Base-by-base conservation (phyloP, 148 eudicot genomes). In the Chenopodium formosanum region DNA sequence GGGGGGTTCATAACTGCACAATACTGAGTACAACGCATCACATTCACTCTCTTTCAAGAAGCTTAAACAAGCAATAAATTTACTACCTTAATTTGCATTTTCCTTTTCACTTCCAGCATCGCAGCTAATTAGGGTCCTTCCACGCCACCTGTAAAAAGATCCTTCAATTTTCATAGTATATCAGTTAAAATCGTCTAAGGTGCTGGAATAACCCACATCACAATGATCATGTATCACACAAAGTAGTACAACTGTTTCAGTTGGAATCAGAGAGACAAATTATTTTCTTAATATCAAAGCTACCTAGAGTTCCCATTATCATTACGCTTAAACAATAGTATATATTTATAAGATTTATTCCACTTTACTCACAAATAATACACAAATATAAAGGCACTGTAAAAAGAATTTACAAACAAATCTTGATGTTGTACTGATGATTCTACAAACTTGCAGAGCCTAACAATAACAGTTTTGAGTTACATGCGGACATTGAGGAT, bases 381-480 rank as follows among this genome's bases (percentile, higher is more conserved):
- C 44, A 37, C 44, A 37, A 5, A 37, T 37, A 37, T 37, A 37
- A 37, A 37, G 44, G 44, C 44, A 37, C 44, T 6, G 44, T 37
- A 6, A 37, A 37, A 37, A 37, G 44, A 37, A 37, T 37, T 37
- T 37, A 37, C 44, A 37, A 37, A 37, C 44, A 37, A 37, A 37
- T 37, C 25, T 7, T 25, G 70, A 67, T 34, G 25, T 23, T 46
- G 22, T 53, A 31, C 64, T 78, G 37, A 78, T 71, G 20, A 19
- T 46, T 81, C 37, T 19, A 68, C 71, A 53, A 34, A 34, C 22
- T 78, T 86, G 93, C 94, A 93, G 97, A 90, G 87, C 80, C 87
- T 93, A n/a, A 84, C 91, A 23, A 84, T 93, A 82, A 90, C 94
- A 69, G 83, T 91, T 75, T 9, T 91, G 81, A 91, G 94, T 62